These are phyloP conservation scores for Huntiella bhutanensis DNA, from an alignment of 2,329 filamentous ascomycete species.

Conservation along the genomic window DNA sequence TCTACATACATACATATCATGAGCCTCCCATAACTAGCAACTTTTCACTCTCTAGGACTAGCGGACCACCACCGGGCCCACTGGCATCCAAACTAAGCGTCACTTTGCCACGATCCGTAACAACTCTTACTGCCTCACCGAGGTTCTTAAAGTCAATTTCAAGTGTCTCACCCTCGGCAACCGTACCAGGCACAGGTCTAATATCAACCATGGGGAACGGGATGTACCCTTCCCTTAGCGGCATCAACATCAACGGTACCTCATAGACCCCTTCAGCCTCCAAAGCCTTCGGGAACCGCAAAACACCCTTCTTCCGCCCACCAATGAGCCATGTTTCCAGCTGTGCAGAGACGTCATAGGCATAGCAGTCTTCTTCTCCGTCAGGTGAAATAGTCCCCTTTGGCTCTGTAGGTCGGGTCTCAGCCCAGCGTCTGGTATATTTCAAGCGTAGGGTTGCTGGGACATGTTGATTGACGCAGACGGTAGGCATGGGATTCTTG, in stretches of 20 bases:
- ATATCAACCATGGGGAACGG: slow-evolving; percentile 66
- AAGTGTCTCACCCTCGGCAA: slow-evolving; percentile 12
- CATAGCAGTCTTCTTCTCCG: slow-evolving; percentile 33
- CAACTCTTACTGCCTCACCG: slow-evolving; percentile 57
- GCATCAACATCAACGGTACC: slow-evolving; percentile 59
- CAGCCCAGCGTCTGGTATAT: slow-evolving; percentile 46
- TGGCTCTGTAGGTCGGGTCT: slow-evolving; percentile 18
- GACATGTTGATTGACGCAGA: slow-evolving; percentile 45
- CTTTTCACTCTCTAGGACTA: slow-evolving; percentile 45
- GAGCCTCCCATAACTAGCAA: slow-evolving; percentile 2
- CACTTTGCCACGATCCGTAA: slow-evolving; percentile 50
- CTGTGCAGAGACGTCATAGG: slow-evolving; percentile 61
- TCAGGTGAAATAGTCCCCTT: background rate
- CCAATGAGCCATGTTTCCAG: slow-evolving; percentile 70
- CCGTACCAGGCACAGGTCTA: slow-evolving; percentile 22
- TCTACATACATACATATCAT: background rate
- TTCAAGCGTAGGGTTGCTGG: slow-evolving; percentile 40
- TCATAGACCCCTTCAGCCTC: background rate
- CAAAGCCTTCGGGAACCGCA: slow-evolving; percentile 32
- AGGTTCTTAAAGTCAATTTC: slow-evolving; percentile 69
- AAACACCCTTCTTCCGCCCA: slow-evolving; percentile 61
- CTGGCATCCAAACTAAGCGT: slow-evolving; percentile 55
- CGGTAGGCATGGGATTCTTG: slow-evolving; percentile 22
- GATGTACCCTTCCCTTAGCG: slow-evolving; percentile 59
- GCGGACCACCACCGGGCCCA: slow-evolving; percentile 43